Conservation (phyloP, 495 filamentous ascomycete genomes). For the Penicillium psychrofluorescens region DNA sequence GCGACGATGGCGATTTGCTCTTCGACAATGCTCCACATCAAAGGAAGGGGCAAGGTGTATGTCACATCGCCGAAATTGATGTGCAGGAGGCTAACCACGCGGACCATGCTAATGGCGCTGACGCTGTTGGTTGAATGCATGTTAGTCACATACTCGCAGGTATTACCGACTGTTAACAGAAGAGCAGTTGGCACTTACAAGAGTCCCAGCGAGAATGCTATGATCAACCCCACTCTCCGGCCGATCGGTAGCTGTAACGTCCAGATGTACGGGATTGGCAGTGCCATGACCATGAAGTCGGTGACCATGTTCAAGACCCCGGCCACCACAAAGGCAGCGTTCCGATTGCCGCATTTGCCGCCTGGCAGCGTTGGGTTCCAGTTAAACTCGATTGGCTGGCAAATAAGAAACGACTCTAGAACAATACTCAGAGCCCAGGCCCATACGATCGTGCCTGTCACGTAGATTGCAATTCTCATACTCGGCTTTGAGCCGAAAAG, state of each 20-base stretch:
- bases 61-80: constrained; percentile 11
- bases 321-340: constrained; percentile 34
- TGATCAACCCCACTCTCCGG: constrained; percentile 25
- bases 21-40: constrained; percentile 12
- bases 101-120: constrained; percentile 13
- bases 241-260: constrained; percentile 35
- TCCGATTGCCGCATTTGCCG: constrained; percentile 35
- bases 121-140: neutral
- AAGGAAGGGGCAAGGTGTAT: constrained; percentile 7
- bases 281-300: constrained; percentile 37
- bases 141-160: neutral
- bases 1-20: constrained; percentile 10
- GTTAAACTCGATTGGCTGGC: constrained; percentile 41
- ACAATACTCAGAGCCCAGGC: constrained; percentile 8
- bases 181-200: constrained; percentile 1
- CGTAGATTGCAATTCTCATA: no score
- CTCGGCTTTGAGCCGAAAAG: no score
- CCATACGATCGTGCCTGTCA: constrained; percentile 2
- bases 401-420: constrained; percentile 15
- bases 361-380: constrained; percentile 34
- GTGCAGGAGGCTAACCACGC: constrained; percentile 5
- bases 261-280: constrained; percentile 42
- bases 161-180: neutral
- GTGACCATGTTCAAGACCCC: constrained; percentile 39
- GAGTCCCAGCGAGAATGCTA: constrained; percentile 2